Base-by-base conservation (phyloP, 139 green algal genomes). In the Tetraselmis chui region DNA sequence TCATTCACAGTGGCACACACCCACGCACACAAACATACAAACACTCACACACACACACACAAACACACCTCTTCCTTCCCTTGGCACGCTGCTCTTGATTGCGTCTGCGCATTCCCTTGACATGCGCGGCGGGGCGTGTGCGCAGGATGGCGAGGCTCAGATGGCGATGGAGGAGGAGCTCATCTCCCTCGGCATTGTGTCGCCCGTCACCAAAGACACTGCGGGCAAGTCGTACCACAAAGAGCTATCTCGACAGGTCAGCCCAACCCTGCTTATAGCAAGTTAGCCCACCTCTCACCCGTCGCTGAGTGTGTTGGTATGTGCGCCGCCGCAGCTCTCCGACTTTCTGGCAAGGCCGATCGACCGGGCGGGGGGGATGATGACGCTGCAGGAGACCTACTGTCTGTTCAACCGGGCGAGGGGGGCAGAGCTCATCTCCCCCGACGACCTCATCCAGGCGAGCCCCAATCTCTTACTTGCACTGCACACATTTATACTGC, bases 341-440 rank as follows among this genome's bases (percentile, higher is more conserved):
- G 92, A 97, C 77, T 98, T 98, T 67, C 78, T 99, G 77, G 23
- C 24, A 29, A 79, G 1, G 2, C 88, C 85, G 0, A 78, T 98
- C 45, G 80, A 87, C 28, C 82, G 80, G 2, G 84, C 81, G 0
- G 94, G 94, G 18, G 96, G 95, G 59, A 90, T 98, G 76, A 90
- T 99, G 87, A 85, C 93, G 2, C 87, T 99, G 78, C 86, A 93
- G 28, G 96, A 99, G 79, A 93, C 94, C 75, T 99, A 97, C 91
- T 98, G 94, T 90, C 83, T 98, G 25, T 99, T 97, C 90, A 98
- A 98, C 83, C 83, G 95, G 11, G 96, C 95, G 0, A 82, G 96
- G 0, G 94, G 96, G 23, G 92, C 87, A 1, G 96, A 98, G 89
- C 91, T 99, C 1, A 89, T 99, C 23, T 98, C 95, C 0, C 96